A percentile compares a stretch with the other conserved stretches of the same genome.
Conservation (phyloP, 2,329 filamentous ascomycete species). For the Aureobasidium sp. region DNA sequence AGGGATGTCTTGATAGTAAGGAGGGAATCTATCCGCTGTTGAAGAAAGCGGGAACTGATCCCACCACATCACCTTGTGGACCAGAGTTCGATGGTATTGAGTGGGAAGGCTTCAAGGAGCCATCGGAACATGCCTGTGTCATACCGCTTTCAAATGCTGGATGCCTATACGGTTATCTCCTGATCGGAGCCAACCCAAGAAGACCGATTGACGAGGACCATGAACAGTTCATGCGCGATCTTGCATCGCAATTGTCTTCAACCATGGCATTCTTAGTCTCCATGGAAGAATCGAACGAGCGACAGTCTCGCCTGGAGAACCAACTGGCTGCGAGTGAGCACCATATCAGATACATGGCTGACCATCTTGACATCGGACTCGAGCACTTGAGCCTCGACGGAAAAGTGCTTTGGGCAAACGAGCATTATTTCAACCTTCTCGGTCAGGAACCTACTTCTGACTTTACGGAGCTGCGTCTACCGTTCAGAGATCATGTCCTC, state of each 20-base stretch:
- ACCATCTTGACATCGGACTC: slow-evolving; percentile 15
- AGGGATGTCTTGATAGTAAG: neutral
- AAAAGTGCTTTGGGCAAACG: slow-evolving; percentile 18
- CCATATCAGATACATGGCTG: slow-evolving; percentile 15
- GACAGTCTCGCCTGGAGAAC: neutral
- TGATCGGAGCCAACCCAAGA: slow-evolving; percentile 13
- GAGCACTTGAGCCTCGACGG: slow-evolving; percentile 13
- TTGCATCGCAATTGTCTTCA: slow-evolving; percentile 14
- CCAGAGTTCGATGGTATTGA: slow-evolving; percentile 18
- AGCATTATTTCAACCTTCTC: slow-evolving; percentile 15
- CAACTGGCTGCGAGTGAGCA: slow-evolving; percentile 13
- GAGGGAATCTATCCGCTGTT: neutral
- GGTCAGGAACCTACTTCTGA: slow-evolving; percentile 25
- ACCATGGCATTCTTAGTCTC: slow-evolving; percentile 4
- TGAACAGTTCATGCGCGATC: slow-evolving; percentile 16
- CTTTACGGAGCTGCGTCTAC: slow-evolving; percentile 26
- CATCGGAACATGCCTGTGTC: slow-evolving; percentile 14
- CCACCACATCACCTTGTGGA: neutral
- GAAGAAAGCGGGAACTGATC: neutral
- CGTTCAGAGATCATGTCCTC: slow-evolving; percentile 38
- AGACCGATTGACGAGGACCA: slow-evolving; percentile 17
- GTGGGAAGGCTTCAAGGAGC: slow-evolving; percentile 22
- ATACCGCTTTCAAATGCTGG: neutral
- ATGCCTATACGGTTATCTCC: slow-evolving; percentile 12
- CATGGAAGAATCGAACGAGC: slow-evolving; percentile 7